Base-by-base conservation (phyloP, 148 eudicot species). In the Rhododendron williamsianum region DNA sequence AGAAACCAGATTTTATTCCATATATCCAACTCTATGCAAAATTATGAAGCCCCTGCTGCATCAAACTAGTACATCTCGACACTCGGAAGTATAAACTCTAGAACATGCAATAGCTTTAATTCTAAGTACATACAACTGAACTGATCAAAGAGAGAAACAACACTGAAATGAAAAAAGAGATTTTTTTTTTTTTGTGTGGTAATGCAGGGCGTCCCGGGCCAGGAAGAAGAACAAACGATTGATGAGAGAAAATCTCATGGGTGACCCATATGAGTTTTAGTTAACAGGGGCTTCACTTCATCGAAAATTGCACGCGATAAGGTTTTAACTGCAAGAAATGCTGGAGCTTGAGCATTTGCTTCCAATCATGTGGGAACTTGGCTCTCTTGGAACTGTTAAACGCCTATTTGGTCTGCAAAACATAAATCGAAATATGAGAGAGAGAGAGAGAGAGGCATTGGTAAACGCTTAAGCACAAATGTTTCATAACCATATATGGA, bases 381-480 rank as follows among this genome's bases (percentile, higher is more conserved):
- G 94, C 74, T 91, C 89, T 65, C 89, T 87, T 27, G 96, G 94
- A 81, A 93, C 91, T 51, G 93, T 93, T 60, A 89, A 83, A 45
- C 92, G 91, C 88, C 91, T 89, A 12, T 74, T 92, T 76, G 96
- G 90, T 84, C 96, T 93, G 88, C 71, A 87, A 2, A 82, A n/a
- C 3, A 13, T 5, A 19, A 58, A 48, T 48, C 3, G 2, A n/a
- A 33, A 15, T 30, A 9, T 19, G 4, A 25, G 65, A n/a, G 30
- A 21, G 12, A 38, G 46, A 33, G 46, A 33, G 45, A 33, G 41
- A 54, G 43, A 35, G 38, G 21, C 2, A 74, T 12, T 3, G 7
- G 21, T 18, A 54, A 16, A 15, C n/a, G n/a, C 8, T 58, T 46
- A 46, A 9, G 49, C 2, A 46, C 49, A 46, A 46, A 46, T 46